phyloP scores from a whole-genome alignment of 306 rosid genomes.

The Sophora flavescens region DNA sequence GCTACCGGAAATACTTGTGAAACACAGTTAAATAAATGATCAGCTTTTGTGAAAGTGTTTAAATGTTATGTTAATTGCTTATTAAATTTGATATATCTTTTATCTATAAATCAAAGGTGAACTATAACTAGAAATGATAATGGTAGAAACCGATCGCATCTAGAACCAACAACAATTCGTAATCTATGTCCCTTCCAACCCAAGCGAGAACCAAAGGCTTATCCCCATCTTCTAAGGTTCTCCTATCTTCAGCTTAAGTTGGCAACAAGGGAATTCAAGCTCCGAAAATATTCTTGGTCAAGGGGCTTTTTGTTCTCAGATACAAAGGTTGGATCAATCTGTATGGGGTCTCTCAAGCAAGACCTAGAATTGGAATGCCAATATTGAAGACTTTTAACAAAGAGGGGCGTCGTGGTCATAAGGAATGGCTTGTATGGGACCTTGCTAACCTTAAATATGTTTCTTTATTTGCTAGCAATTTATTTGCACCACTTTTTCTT shows the following conservation, averaged over 20 bases:
- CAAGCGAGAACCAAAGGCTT: constrained; percentile 52
- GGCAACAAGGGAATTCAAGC: constrained; percentile 58
- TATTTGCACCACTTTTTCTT: neutral
- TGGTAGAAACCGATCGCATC: neutral
- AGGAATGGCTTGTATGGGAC: constrained; percentile 71
- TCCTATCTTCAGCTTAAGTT: constrained; percentile 55
- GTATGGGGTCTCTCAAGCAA: constrained; percentile 47
- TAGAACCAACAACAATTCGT: constrained; percentile 30
- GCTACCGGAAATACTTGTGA: too few relatives aligned
- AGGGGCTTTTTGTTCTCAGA: constrained; percentile 70
- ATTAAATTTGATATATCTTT: neutral
- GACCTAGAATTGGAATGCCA: constrained; percentile 53
- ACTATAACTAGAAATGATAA: neutral
- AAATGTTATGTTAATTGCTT: too few relatives aligned
- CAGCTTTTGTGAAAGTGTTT: too few relatives aligned
- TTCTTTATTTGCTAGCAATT: neutral
- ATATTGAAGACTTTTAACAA: constrained; percentile 67
- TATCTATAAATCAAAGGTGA: neutral
- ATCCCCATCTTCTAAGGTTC: constrained; percentile 59
- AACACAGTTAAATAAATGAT: too few relatives aligned
- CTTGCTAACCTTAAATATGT: constrained; percentile 1
- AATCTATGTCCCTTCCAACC: constrained; percentile 49
- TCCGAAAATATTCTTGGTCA: constrained; percentile 59
- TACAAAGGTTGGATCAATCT: constrained; percentile 66
- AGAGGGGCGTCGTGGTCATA: constrained; percentile 65